phyloP scores from a whole-genome alignment of 768 basidiomycete genomes.

The Lactifluus hygrophoroides region DNA sequence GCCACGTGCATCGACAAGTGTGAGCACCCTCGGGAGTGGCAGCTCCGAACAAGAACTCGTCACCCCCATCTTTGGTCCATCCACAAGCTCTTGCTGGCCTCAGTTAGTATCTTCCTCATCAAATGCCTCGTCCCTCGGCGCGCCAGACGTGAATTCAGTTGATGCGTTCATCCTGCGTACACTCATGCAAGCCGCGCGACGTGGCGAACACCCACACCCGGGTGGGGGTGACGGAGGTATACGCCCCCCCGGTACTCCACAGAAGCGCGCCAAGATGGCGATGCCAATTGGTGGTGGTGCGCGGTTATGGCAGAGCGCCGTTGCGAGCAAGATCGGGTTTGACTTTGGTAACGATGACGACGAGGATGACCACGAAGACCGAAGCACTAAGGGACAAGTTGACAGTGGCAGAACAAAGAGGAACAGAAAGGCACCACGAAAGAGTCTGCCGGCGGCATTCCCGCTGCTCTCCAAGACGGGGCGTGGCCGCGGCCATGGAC shows the following conservation, averaged over 20 bases:
- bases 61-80: conserved; percentile 55
- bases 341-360: conserved; percentile 29
- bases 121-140: conserved; percentile 33
- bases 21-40: conserved; percentile 47
- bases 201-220: conserved; percentile 36
- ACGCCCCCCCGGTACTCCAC: conserved; percentile 70
- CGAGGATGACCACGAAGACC: conserved; percentile 22
- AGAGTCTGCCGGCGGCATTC: conserved; percentile 72
- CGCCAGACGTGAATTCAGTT: conserved; percentile 27
- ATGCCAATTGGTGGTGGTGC: conserved; percentile 33
- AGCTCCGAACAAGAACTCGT: conserved; percentile 63
- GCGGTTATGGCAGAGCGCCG: conserved; percentile 76
- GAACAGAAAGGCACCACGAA: conserved; percentile 46
- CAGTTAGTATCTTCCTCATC: conserved; percentile 34
- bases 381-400: conserved; percentile 36
- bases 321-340: conserved; percentile 59
- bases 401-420: conserved; percentile 26
- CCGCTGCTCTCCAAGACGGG: conserved; percentile 31
- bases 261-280: conserved; percentile 64
- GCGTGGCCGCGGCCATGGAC: conserved; percentile 1
- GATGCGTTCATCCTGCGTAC: conserved; percentile 69
- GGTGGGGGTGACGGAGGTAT: conserved; percentile 31
- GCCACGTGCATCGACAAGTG: conserved; percentile 54
- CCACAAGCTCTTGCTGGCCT: conserved; percentile 56
- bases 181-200: conserved; percentile 40